Evolutionary conservation across 495 filamentous ascomycete genomes (phyloP), one percentile per base, ranked within the genome.

Genomic region (Penicillium maclennaniae): DNA sequence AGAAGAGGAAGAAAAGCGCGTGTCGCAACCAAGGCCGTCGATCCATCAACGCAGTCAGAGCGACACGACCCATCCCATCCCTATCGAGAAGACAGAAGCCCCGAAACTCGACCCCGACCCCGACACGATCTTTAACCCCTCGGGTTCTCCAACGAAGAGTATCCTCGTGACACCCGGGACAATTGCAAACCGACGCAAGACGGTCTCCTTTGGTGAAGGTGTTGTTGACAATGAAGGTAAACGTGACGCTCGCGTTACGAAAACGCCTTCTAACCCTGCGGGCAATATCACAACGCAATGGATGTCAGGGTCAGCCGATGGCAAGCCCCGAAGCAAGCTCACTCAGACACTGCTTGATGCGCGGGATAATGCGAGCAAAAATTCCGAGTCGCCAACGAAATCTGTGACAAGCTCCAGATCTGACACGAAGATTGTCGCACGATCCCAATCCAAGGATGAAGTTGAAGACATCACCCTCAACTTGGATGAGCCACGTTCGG

Each of bases 121-220:
- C 16, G 67, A 76, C 38, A 47, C 55, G 49, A 54, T 58, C 45
- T 59, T 62, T 42, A 77, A 69, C 40, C 59, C 67, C 6, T 53
- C 77, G 43, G 64, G 70, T 12, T 88, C 85, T n/a, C 85, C 86
- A 1, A 80, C 84, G 4, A 87, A 88, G 63, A 84, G 86, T 47
- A 98, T 98, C 45, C 81, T 98, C 7, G 71, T 96, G 51, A 97
- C 95, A 0, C 95, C 95, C 2, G 91, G 93, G 0, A 92, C 89
- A 3, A 87, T 79, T 10, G 80, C 85, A 7, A 80, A 85, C 47
- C 82, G 86, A 47, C 83, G 88, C 39, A 97, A 97, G 65, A 93
- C 89, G 6, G 93, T 98, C 17, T 91, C 92, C 0, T 98, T 97
- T 68, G 88, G 85, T 17, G 77, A 81, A 26, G 81, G 85, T 40